These are phyloP conservation scores for Trichosanthes cucumerina DNA, from an alignment of 306 rosid genomes.

Conservation along the genomic window DNA sequence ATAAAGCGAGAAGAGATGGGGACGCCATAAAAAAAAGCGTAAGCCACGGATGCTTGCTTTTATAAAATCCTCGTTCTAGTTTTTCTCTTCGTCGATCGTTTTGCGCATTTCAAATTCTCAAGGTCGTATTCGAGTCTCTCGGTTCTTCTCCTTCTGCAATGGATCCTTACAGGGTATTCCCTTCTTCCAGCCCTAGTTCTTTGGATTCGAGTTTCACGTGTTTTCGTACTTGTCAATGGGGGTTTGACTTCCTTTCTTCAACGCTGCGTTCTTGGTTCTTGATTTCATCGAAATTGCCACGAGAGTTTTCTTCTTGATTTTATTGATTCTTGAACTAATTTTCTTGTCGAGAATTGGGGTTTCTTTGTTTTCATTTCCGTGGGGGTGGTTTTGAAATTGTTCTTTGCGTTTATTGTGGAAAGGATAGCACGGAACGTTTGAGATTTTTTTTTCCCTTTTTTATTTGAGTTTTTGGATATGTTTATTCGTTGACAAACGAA, in stretches of 20 bases:
- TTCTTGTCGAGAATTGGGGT: neutral
- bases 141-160: constrained; percentile 16
- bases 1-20: neutral
- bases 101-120: neutral
- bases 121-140: neutral
- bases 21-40: constrained; percentile 2
- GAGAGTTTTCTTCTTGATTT: neutral
- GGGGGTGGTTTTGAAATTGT: neutral
- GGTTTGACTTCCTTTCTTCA: neutral
- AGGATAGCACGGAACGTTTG: neutral
- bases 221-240: neutral
- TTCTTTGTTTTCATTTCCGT: neutral
- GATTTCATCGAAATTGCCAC: neutral
- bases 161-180: constrained; percentile 59
- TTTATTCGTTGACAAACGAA: neutral
- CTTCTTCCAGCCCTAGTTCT: neutral
- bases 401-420: neutral
- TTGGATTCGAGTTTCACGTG: neutral
- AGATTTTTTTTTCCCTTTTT: neutral
- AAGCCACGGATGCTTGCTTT: neutral
- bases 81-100: neutral
- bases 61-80: neutral
- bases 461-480: neutral
- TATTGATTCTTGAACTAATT: neutral
- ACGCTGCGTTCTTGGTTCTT: neutral